Base-by-base conservation (phyloP, 306 rosid species). In the Fragaria nilgerrensis region DNA sequence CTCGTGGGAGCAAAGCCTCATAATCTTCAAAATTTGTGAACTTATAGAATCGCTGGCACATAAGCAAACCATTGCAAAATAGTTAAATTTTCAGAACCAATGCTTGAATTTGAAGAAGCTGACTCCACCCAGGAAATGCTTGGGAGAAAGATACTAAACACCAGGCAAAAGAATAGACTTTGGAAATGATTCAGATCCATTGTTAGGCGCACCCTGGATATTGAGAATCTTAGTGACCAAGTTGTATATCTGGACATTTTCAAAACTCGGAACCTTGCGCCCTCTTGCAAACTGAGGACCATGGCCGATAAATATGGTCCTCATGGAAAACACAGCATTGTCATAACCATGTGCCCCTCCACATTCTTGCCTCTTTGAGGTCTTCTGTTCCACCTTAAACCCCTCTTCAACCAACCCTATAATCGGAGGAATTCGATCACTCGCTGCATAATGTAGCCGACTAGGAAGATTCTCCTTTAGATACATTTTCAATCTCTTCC, bases 291-390 rank as follows among this genome's bases (percentile, higher is more conserved):
- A 96, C 77, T 67, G 92, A 81, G 99, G 99, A 82, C 99, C 99
- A 43, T 96, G 99, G 32, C 90, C 99, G 50, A 96, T 75, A 77
- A 96, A 96, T 63, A 96, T 96, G 39, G 83, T 81, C 84, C 99
- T 92, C 99, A 96, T 96, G 75, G 99, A 96, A 82, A 96, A 96
- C 22, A 96, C 17, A 6, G 89, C 86, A 82, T 96, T 96, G 78
- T 96, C 99, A 77, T 96, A 96, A 50, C 99, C 99, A 68, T 96
- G 99, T 0, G 98, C 85, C 19, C 99, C 99, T 1, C 99, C 99
- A 49, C 99, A 96, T 77, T 96, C 99, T 63, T 80, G 81, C 77
- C 71, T 79, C 47, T 79, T 77, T 0, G 85, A 77, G 75, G 86
- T 87, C 85, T 86, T 89, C 78, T 84, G 86, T 88, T 92, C 98